Conservation (phyloP, 768 basidiomycete genomes). For the Lactarius vividus region DNA sequence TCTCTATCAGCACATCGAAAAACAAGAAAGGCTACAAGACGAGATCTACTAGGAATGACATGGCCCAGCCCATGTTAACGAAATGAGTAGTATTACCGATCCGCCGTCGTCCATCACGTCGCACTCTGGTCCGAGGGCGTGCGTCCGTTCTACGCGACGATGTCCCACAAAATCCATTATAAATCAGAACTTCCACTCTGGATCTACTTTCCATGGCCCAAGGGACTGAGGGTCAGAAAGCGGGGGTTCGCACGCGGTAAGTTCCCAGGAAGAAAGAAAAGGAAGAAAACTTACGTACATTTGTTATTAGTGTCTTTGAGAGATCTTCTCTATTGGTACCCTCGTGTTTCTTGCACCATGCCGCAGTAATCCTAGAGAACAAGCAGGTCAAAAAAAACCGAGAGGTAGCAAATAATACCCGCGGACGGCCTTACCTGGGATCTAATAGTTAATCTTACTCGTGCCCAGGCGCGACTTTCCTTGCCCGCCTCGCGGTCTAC, state of each 20-base stretch:
- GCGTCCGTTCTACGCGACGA: conserved; percentile 4
- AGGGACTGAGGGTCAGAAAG: conserved; percentile 54
- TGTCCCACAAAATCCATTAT: neutral
- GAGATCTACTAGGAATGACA: conserved; percentile 24
- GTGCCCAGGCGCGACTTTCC: conserved; percentile 89
- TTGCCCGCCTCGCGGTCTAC: conserved; percentile 93
- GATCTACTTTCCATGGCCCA: conserved; percentile 86
- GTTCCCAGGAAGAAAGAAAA: neutral
- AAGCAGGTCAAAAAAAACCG: neutral
- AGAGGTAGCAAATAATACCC: neutral
- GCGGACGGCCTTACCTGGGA: conserved; percentile 52
- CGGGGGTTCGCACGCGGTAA: neutral
- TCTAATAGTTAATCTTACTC: conserved; percentile 99
- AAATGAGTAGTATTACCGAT: conserved; percentile 4
- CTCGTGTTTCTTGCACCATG: conserved; percentile 90
- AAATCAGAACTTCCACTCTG: conserved; percentile 77
- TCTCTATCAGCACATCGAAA: conserved; percentile 21
- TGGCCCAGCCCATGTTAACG: conserved; percentile 5
- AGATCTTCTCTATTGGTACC: conserved; percentile 93
- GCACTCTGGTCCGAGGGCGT: neutral
- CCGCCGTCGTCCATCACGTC: conserved; percentile 7
- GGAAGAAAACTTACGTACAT: conserved; percentile 50
- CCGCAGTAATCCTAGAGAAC: conserved; percentile 74
- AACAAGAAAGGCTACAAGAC: conserved; percentile 19
- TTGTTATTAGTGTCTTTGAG: conserved; percentile 79